Evolutionary conservation across 192 early-diverging fungal genomes (phyloP).

Genomic region (Linnemannia exigua): DNA sequence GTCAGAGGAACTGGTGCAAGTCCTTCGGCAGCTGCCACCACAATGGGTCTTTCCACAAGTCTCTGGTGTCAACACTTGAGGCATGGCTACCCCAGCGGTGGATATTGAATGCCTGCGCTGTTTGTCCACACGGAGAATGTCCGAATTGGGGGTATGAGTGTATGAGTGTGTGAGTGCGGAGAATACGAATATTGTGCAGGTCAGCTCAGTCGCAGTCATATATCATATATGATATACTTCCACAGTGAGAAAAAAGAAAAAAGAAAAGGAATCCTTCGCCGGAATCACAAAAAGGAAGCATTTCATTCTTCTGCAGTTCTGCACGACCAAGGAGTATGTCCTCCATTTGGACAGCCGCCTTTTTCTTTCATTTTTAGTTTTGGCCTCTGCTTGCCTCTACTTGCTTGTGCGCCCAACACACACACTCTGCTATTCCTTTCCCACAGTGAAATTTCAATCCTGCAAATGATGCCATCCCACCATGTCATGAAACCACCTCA

Average conservation of each 20-base stretch:
- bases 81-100: too few relatives aligned
- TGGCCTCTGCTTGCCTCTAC: too few relatives aligned
- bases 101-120: too few relatives aligned
- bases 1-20: neutral
- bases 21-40: neutral
- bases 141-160: too few relatives aligned
- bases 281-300: neutral
- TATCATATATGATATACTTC: too few relatives aligned
- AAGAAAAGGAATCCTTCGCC: neutral
- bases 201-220: too few relatives aligned
- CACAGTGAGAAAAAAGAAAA: neutral
- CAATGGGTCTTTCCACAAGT: neutral
- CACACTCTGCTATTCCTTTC: neutral
- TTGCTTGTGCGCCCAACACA: neutral
- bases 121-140: neutral
- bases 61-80: too few relatives aligned
- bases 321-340: neutral
- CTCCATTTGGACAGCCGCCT: conserved; percentile 1
- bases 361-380: neutral
- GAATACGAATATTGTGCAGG: neutral
- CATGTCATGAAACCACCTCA: neutral
- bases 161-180: too few relatives aligned
- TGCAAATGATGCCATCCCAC: neutral
- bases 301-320: neutral
- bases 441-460: neutral